Evolutionary conservation across 768 basidiomycete species (phyloP), one percentile per base, ranked within the genome.

Genomic region (Leccinum disarticulatum): DNA sequence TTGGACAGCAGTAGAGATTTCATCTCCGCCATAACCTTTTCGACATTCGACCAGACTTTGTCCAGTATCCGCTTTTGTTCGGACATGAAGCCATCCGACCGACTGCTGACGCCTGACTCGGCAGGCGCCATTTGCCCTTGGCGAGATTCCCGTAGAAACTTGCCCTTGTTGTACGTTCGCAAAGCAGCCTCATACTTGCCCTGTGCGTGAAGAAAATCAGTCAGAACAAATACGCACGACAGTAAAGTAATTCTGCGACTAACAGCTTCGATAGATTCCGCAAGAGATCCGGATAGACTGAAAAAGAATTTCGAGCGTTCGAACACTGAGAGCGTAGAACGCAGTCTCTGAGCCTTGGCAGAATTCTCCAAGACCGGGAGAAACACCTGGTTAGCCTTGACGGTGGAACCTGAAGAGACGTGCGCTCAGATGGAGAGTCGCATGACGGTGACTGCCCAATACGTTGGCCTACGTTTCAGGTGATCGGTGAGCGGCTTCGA

Each of bases 281-380:
- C 81, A 25, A 99, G 84, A 50, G 89, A 87, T 31, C 90, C 88
- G 0, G 97, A 96, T n/a, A 99, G 82, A 68, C 96, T 98, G 82
- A 98, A 98, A 74, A 98, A 93, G 81, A 98, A 99, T 68, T 95
- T 96, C 54, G 93, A 95, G 47, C 94, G 84, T 66, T 98, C 96
- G 64, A 99, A 98, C 19, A 98, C 93, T 35, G 93, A 90, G 6
- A 98, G 84, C 0, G 97, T 98, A 0, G 90, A 92, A 38, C 92
- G 87, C 4, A 99, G 78, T 72, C 95, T 93, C 68, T 93, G 87
- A 14, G 96, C 94, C 70, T 98, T 98, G 33, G 92, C 87, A 3
- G 95, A 87, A 63, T 98, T 98, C 71, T 98, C 96, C 46, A 99
- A 81, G 30, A 98, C 92, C 2, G 97, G 97, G 3, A 98, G 82